A percentile compares a stretch with the other conserved stretches of the same genome.
Conservation (phyloP, 2,329 filamentous ascomycete genomes). For the Penicillium sp. region DNA sequence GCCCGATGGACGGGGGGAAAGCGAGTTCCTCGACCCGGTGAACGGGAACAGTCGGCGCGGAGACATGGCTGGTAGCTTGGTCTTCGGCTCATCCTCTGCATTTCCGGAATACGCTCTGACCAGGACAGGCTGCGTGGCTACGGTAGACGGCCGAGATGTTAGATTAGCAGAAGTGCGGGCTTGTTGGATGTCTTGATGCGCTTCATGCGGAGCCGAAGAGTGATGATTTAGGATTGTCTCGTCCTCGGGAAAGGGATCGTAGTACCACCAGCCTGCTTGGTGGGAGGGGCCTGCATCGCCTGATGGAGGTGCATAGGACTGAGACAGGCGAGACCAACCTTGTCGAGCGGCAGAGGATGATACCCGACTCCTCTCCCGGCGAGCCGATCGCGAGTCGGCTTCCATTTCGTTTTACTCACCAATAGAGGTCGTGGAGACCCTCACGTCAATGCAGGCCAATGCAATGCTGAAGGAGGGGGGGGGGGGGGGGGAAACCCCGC, state of each 20-base stretch:
- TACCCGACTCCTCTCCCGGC: slow-evolving; percentile 30
- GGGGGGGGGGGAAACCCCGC: slow-evolving; percentile 23
- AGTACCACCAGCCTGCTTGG: slow-evolving; percentile 26
- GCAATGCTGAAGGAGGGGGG: slow-evolving; percentile 14
- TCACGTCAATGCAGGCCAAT: slow-evolving; percentile 18
- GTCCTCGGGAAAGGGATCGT: slow-evolving; percentile 28
- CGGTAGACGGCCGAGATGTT: slow-evolving; percentile 29
- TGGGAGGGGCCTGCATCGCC: slow-evolving; percentile 24
- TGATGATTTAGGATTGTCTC: slow-evolving; percentile 35
- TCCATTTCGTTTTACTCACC: slow-evolving; percentile 33
- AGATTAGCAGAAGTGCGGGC: slow-evolving; percentile 26
- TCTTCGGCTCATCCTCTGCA: slow-evolving; percentile 33
- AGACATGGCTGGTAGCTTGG: slow-evolving; percentile 33
- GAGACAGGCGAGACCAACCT: slow-evolving; percentile 33
- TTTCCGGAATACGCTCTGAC: slow-evolving; percentile 46
- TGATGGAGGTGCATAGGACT: slow-evolving; percentile 27
- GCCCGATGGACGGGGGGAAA: slow-evolving; percentile 22
- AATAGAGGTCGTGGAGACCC: slow-evolving; percentile 5
- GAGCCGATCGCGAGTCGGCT: slow-evolving; percentile 30
- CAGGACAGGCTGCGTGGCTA: slow-evolving; percentile 46
- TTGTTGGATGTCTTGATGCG: slow-evolving; percentile 32
- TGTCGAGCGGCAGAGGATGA: slow-evolving; percentile 33
- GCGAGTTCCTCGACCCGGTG: slow-evolving; percentile 21
- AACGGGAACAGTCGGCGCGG: slow-evolving; percentile 35
- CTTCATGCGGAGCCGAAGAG: slow-evolving; percentile 36